Evolutionary conservation across 345 rosid genomes (phyloP), one percentile per base, ranked within the genome.

Genomic region (Geranium brycei): DNA sequence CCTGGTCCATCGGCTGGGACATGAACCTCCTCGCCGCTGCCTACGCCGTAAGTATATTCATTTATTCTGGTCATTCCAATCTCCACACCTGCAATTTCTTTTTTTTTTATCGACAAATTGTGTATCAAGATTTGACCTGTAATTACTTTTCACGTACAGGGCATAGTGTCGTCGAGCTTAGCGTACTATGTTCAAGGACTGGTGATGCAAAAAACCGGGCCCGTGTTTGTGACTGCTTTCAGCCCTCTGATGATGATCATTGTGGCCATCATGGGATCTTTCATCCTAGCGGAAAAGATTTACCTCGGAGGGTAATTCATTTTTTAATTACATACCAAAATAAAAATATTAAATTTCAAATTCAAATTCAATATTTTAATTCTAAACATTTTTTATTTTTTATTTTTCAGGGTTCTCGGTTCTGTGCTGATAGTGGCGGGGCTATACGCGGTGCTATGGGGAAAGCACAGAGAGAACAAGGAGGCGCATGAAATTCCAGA

Each of bases 101-200:
- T n/a, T n/a, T n/a, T n/a, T n/a, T n/a, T n/a, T 0, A 23, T 23
- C 28, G 2, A 2, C 28, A 23, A 23, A 2, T 2, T 23, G 28
- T 23, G 28, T 23, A 23, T 23, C 28, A 23, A 23, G 2, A 23
- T 23, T 23, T 23, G 2, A 23, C 28, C 1, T 23, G 28, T 2
- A 23, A 2, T 23, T 23, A 23, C 28, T 23, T 23, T 23, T 23
- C 3, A 17, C 16, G 32, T 47, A 30, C 59, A 71, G 75, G 75
- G 75, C 8, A 71, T 71, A 16, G 93, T 92, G 79, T 80, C 98
- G 14, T 92, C 98, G 60, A 78, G 96, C 82, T 80, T 92, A 51
- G 87, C 98, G 40, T 92, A 92, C 86, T 92, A 84, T 71, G 96
- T 92, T 32, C 98, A 92, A 82, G 98, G 98, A 19, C 55, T 92